These are phyloP conservation scores for Corchorus olitorius DNA, from an alignment of 345 rosid species.

Conservation along the genomic window DNA sequence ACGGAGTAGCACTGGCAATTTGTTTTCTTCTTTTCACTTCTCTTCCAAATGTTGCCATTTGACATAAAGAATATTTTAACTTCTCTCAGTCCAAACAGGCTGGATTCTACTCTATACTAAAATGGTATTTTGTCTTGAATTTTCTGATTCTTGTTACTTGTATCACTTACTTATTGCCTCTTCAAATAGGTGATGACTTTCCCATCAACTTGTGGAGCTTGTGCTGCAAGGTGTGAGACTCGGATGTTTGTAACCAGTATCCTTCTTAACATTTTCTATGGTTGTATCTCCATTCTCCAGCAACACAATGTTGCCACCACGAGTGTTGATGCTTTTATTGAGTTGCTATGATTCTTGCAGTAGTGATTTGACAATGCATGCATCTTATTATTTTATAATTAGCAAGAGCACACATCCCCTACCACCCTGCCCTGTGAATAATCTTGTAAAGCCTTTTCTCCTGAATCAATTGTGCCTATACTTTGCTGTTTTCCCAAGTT, in stretches of 20 bases:
- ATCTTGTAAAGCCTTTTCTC: background rate
- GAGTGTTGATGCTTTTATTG: background rate
- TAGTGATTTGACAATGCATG: background rate
- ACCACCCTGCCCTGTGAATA: too few relatives aligned
- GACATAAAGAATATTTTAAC: background rate
- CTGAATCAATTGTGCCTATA: background rate
- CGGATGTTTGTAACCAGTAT: slow-evolving; percentile 56
- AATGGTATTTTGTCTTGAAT: background rate
- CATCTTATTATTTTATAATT: background rate
- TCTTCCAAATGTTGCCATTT: background rate
- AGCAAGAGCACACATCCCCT: background rate
- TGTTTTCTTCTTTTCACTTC: background rate
- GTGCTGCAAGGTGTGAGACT: slow-evolving; percentile 40
- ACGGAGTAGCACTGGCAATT: background rate
- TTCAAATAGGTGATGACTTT: slow-evolving; percentile 45
- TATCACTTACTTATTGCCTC: slow-evolving; percentile 8
- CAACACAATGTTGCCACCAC: background rate
- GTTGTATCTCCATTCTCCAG: background rate
- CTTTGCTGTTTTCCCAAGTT: background rate
- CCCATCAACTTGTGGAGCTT: slow-evolving; percentile 53
- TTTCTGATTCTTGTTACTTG: background rate
- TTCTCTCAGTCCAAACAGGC: background rate
- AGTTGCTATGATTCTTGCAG: background rate
- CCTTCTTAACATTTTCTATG: slow-evolving; percentile 28
- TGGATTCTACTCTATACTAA: background rate